These are phyloP conservation scores for Suhomyces atakaporum DNA, from an alignment of 1,139 yeast species.

Conservation along the genomic window DNA sequence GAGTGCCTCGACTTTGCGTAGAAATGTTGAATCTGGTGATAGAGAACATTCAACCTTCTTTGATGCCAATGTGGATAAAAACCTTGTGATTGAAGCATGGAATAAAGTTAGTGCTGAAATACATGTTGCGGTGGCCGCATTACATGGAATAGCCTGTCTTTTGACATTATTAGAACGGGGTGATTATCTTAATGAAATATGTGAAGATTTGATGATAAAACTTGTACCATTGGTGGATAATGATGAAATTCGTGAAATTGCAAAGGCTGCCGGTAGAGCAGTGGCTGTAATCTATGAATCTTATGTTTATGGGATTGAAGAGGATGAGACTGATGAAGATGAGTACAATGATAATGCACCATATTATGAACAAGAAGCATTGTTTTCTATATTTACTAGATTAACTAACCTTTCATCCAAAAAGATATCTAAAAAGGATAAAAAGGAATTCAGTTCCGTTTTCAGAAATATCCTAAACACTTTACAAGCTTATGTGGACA, in stretches of 20 bases:
- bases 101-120: conserved; percentile 37
- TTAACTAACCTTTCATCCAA: conserved; percentile 57
- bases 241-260: conserved; percentile 41
- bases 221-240: conserved; percentile 45
- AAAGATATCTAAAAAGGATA: conserved; percentile 61
- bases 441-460: conserved; percentile 59
- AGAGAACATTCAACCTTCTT: conserved; percentile 47
- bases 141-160: conserved; percentile 51
- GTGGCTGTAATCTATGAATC: conserved; percentile 65
- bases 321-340: conserved; percentile 31
- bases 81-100: conserved; percentile 39
- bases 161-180: conserved; percentile 46
- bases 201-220: conserved; percentile 40
- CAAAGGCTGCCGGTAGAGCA: conserved; percentile 60
- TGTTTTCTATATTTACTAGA: conserved; percentile 46
- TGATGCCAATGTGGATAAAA: conserved; percentile 41
- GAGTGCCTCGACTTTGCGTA: conserved; percentile 37
- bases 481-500: conserved; percentile 44
- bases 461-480: conserved; percentile 63
- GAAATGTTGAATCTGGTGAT: conserved; percentile 42
- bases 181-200: conserved; percentile 43
- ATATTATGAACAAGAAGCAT: conserved; percentile 57
- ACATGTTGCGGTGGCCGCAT: conserved; percentile 42
- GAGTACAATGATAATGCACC: conserved; percentile 54
- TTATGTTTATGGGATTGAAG: conserved; percentile 47